Conservation (phyloP, 345 rosid species). For the Boechera stricta region DNA sequence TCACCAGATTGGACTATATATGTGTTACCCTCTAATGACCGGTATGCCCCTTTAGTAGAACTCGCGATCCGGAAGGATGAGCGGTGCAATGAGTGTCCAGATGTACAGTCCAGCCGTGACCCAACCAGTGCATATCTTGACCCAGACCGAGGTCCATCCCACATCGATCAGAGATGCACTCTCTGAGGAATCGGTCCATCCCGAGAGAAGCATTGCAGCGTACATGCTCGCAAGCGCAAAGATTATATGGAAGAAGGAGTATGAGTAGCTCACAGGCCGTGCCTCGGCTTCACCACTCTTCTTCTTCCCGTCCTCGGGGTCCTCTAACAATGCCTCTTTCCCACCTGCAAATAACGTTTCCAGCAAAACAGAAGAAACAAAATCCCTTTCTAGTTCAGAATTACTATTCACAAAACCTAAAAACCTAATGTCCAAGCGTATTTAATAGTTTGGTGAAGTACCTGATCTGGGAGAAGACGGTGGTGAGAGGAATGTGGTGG, state of each 20-base stretch:
- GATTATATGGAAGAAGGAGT: slow-evolving; percentile 88
- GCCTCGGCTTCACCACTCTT: slow-evolving; percentile 61
- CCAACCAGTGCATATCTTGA: slow-evolving; percentile 90
- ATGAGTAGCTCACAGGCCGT: slow-evolving; percentile 81
- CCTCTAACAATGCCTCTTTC: slow-evolving; percentile 69
- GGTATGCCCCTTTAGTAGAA: slow-evolving; percentile 50
- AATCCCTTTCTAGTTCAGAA: neutral
- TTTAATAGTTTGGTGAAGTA: slow-evolving; percentile 35
- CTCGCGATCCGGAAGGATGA: slow-evolving; percentile 69
- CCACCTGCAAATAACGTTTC: slow-evolving; percentile 53
- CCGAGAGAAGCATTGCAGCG: slow-evolving; percentile 95
- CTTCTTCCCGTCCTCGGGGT: slow-evolving; percentile 71
- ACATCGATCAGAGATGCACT: slow-evolving; percentile 80
- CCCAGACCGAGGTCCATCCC: slow-evolving; percentile 99
- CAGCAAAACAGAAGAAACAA: neutral
- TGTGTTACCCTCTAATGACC: neutral
- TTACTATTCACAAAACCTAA: slow-evolving; percentile 1
- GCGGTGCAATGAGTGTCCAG: slow-evolving; percentile 81
- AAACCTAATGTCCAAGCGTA: neutral
- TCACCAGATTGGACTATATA: neutral
- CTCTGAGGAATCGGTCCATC: slow-evolving; percentile 85
- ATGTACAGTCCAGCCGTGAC: slow-evolving; percentile 72
- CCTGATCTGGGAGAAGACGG: slow-evolving; percentile 93
- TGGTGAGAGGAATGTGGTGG: slow-evolving; percentile 81
- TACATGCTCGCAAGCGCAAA: slow-evolving; percentile 98